Evolutionary conservation across 2,329 filamentous ascomycete species (phyloP).

Genomic region (Plectosphaerella cucumerina): DNA sequence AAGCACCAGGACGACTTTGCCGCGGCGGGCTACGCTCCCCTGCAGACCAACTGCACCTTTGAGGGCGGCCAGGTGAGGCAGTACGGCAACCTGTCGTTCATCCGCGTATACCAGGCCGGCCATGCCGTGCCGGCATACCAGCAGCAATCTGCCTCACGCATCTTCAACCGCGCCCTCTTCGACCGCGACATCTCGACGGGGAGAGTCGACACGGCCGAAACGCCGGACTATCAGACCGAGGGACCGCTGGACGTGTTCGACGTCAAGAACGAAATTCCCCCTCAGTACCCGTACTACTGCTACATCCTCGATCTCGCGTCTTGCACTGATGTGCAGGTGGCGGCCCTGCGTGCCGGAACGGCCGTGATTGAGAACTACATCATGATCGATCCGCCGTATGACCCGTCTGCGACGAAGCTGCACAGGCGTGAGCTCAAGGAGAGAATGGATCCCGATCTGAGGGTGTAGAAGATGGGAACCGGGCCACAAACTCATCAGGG

Average conservation of each 20-base stretch:
- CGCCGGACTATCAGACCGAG: slow-evolving; percentile 13
- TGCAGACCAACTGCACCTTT: slow-evolving; percentile 54
- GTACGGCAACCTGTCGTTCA: slow-evolving; percentile 61
- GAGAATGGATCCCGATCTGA: neutral
- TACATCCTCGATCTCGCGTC: slow-evolving; percentile 15
- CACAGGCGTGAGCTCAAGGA: neutral
- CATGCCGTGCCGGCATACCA: slow-evolving; percentile 52
- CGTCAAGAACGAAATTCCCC: slow-evolving; percentile 14
- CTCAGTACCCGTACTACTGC: slow-evolving; percentile 18
- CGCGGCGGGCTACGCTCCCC: slow-evolving; percentile 57
- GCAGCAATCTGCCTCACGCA: slow-evolving; percentile 37
- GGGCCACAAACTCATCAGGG: too few relatives aligned
- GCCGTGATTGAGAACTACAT: slow-evolving; percentile 11
- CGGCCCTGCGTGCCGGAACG: slow-evolving; percentile 7
- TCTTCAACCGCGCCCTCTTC: slow-evolving; percentile 42
- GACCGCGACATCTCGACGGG: slow-evolving; percentile 17
- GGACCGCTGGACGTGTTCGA: slow-evolving; percentile 13
- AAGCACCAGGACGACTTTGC: slow-evolving; percentile 11
- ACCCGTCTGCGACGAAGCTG: neutral
- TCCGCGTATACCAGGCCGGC: slow-evolving; percentile 54
- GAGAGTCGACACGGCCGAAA: slow-evolving; percentile 10
- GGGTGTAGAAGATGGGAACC: neutral
- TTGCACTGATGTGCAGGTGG: slow-evolving; percentile 16
- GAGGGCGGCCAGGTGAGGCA: slow-evolving; percentile 62
- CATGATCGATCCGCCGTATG: slow-evolving; percentile 8